Conservation (phyloP, 2,329 filamentous ascomycete species). For the Peltaster fructicola region DNA sequence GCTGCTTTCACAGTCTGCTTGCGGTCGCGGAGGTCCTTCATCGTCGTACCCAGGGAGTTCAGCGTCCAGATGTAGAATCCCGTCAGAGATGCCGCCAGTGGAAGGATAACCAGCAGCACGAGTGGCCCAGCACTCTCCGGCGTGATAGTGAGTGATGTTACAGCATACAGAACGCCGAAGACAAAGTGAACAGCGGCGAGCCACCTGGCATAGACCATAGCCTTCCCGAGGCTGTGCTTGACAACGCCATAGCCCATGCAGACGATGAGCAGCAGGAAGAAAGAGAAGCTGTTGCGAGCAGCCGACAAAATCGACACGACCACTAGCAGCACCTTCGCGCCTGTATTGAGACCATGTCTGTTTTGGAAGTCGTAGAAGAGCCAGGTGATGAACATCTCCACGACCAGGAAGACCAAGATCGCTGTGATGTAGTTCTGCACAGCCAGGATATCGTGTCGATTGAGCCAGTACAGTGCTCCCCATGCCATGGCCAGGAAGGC, state of each 20-base stretch:
- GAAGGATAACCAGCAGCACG: conserved; percentile 82
- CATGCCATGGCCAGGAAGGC: conserved; percentile 75
- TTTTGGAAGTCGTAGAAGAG: conserved; percentile 97
- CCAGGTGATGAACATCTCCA: conserved; percentile 98
- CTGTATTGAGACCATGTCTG: conserved; percentile 63
- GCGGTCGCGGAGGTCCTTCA: conserved; percentile 87
- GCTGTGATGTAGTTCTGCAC: conserved; percentile 99
- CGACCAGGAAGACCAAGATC: conserved; percentile 79
- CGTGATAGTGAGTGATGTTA: conserved; percentile 74
- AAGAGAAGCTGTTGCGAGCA: conserved; percentile 89
- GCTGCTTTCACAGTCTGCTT: conserved; percentile 83
- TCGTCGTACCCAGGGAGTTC: conserved; percentile 82
- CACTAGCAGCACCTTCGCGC: conserved; percentile 72
- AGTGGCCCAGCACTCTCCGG: conserved; percentile 80
- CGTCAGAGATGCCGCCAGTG: conserved; percentile 77
- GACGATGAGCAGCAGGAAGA: conserved; percentile 92
- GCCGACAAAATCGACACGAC: conserved; percentile 88
- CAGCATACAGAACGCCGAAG: conserved; percentile 83
- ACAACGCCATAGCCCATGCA: conserved; percentile 99
- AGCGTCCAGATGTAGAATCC: conserved; percentile 98
- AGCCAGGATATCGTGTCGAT: conserved; percentile 80
- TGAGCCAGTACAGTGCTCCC: conserved; percentile 90
- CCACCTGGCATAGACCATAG: conserved; percentile 86
- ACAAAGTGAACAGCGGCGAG: conserved; percentile 85
- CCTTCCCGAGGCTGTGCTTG: conserved; percentile 75